phyloP scores from a whole-genome alignment of 2,329 filamentous ascomycete species.

The Graphiopsis chlorocephala region DNA sequence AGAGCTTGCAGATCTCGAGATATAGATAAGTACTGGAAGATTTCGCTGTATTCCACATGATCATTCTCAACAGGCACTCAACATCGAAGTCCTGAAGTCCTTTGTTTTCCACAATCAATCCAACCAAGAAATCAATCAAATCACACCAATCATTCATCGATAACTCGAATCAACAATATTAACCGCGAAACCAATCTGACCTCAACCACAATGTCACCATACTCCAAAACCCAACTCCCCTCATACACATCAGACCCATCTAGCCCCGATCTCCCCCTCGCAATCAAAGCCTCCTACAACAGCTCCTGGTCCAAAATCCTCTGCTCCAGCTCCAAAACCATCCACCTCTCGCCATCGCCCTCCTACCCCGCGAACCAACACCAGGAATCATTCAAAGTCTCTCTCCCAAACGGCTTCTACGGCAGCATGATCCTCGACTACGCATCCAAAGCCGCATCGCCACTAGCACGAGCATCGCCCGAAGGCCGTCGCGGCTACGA shows the following conservation, averaged over 20 bases:
- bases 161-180: not conserved
- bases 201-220: not conserved
- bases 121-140: not conserved
- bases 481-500: slow-evolving; percentile 6
- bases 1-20: not conserved
- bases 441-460: not conserved
- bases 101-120: not conserved
- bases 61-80: not conserved
- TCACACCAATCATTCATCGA: not conserved
- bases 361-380: not conserved
- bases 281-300: slow-evolving; percentile 1
- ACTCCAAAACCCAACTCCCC: not conserved
- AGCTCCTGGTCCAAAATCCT: slow-evolving; percentile 8
- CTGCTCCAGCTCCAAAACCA: not conserved
- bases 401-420: not conserved
- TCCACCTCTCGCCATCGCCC: not conserved
- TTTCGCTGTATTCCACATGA: not conserved
- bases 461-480: slow-evolving; percentile 5
- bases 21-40: not conserved
- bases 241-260: not conserved
- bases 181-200: not conserved
- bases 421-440: slow-evolving; percentile 4
- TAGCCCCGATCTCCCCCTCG: not conserved
- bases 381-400: not conserved
- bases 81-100: not conserved